Evolutionary conservation across 352 stramenopile species (phyloP).

Genomic region (Albugo laibachii): DNA sequence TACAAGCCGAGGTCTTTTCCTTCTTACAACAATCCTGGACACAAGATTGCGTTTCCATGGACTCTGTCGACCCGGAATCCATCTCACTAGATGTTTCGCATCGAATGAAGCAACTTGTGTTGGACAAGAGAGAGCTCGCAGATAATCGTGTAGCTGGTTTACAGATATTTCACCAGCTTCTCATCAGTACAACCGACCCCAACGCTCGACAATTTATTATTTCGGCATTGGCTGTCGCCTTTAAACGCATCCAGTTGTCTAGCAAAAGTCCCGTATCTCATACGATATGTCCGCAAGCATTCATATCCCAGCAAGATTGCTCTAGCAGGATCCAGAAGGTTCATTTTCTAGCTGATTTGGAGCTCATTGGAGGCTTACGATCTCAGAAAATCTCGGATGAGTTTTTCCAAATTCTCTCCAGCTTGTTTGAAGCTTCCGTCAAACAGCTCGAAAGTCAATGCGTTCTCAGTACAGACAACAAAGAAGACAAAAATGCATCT

Average conservation of each 20-base stretch:
- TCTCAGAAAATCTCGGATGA: slow-evolving; percentile 23
- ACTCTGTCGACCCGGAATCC: neutral
- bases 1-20: slow-evolving; percentile 59
- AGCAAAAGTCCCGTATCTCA: neutral
- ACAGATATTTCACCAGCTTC: slow-evolving; percentile 33
- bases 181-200: slow-evolving; percentile 26
- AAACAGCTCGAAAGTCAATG: slow-evolving; percentile 12
- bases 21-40: slow-evolving; percentile 42
- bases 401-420: slow-evolving; percentile 43
- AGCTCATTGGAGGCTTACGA: slow-evolving; percentile 32
- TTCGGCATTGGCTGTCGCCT: slow-evolving; percentile 44
- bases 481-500: neutral
- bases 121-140: slow-evolving; percentile 24
- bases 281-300: slow-evolving; percentile 3
- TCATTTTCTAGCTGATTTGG: slow-evolving; percentile 50
- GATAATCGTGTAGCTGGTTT: slow-evolving; percentile 35
- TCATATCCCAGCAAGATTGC: slow-evolving; percentile 2
- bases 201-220: slow-evolving; percentile 50
- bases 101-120: slow-evolving; percentile 22
- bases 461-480: neutral
- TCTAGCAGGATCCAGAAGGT: slow-evolving; percentile 22
- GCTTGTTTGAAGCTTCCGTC: slow-evolving; percentile 25
- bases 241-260: slow-evolving; percentile 20
- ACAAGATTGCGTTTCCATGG: neutral
- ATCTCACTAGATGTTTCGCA: slow-evolving; percentile 14